Evolutionary conservation across 805 yeast species (phyloP), one percentile per base, ranked within the genome.

Genomic region (Wickerhamiella allomyrinae): DNA sequence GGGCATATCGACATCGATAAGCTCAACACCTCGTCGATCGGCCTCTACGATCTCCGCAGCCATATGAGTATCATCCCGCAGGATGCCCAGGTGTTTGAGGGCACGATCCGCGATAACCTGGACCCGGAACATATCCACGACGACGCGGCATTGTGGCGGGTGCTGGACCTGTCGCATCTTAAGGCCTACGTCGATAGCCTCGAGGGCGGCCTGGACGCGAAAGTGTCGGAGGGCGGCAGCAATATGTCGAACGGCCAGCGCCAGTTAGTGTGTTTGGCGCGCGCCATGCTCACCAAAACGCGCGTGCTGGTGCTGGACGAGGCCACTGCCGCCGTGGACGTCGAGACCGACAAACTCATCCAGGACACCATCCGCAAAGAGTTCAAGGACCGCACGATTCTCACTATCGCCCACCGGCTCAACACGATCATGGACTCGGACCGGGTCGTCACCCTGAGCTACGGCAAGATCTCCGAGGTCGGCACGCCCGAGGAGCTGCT

Each of bases 81-180:
- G 60, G 96, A 86, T 59, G 81, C 95, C 0, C 95, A 87, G 59
- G 84, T 84, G 7, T 79, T 87, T 57, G 83, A 83, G 63, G 95
- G 95, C 29, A 71, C 91, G 0, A 65, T 86, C 10, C 70, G 95
- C 53, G 80, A 83, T 38, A 86, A 86, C 58, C 69, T 89, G 51
- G 97, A 89, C 59, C 97, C 97, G 20, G 74, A 80, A 2, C 64
- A 69, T 17, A 65, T 63, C 40, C 75, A 74, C 56, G 62, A 72
- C 3, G 95, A 85, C 58, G 79, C 77, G n/a, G 73, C 78, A 46
- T 68, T 86, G n/a, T 85, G 94, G 94, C 65, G 68, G 22, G 91
- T 79, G 0, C 65, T 86, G 42, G 85, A 79, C 52, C 64, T 84
- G 36, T 74, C 94, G 0, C 94, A 85, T 57, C 66, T 86, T 63